Evolutionary conservation across 805 yeast genomes (phyloP).

Genomic region (Candida ulmi): DNA sequence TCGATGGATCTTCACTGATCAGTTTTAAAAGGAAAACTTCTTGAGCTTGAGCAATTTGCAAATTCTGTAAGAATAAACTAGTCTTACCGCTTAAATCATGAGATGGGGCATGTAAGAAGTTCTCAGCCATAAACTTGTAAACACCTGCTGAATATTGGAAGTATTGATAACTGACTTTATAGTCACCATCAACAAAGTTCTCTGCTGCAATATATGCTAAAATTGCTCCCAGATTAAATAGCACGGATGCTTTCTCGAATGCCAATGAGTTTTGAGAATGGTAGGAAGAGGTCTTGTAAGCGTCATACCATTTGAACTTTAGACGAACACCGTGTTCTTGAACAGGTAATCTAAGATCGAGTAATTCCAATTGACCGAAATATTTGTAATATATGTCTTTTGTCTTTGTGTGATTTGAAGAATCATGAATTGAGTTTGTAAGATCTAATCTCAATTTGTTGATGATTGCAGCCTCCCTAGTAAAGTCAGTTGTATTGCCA

Average conservation of each 20-base stretch:
- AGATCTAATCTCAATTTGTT: slow-evolving; percentile 57
- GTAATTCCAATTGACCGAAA: slow-evolving; percentile 74
- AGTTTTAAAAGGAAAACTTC: slow-evolving; percentile 72
- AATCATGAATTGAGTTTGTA: slow-evolving; percentile 39
- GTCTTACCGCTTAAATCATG: slow-evolving; percentile 68
- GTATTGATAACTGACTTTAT: slow-evolving; percentile 52
- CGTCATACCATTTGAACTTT: slow-evolving; percentile 77
- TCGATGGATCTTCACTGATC: slow-evolving; percentile 37
- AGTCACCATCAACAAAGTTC: slow-evolving; percentile 32
- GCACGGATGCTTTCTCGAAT: slow-evolving; percentile 80
- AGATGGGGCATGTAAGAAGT: slow-evolving; percentile 86
- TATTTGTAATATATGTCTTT: slow-evolving; percentile 59
- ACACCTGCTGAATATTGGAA: slow-evolving; percentile 79
- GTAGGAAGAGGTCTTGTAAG: slow-evolving; percentile 44
- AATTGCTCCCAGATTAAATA: slow-evolving; percentile 72
- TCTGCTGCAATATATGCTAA: slow-evolving; percentile 46
- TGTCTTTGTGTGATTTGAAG: slow-evolving; percentile 35
- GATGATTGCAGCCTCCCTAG: slow-evolving; percentile 48
- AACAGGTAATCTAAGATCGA: slow-evolving; percentile 73
- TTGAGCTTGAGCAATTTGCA: slow-evolving; percentile 85
- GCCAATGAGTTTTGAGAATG: slow-evolving; percentile 76
- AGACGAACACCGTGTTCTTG: slow-evolving; percentile 47
- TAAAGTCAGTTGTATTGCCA: slow-evolving; percentile 54
- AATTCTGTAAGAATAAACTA: slow-evolving; percentile 52
- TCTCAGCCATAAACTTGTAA: slow-evolving; percentile 63